Evolutionary conservation across 2,329 filamentous ascomycete species (phyloP).

Genomic region (Colletotrichum musae): DNA sequence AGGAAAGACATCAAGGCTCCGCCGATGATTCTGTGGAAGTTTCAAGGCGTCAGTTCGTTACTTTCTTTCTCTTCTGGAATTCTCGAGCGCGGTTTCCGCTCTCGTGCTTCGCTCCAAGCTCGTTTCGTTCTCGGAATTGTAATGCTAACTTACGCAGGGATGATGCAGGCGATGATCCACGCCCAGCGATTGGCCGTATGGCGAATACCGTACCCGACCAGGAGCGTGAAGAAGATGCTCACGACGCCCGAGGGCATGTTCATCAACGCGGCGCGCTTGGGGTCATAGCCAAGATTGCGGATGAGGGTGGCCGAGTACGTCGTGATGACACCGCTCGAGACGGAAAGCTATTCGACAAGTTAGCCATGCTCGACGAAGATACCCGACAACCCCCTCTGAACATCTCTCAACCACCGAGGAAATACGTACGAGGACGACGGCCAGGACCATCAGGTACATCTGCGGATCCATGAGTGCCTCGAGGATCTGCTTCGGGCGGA

Average conservation of each 20-base stretch:
- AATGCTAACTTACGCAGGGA: conserved; percentile 57
- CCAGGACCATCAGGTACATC: conserved; percentile 63
- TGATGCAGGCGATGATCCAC: conserved; percentile 63
- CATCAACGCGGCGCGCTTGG: conserved; percentile 64
- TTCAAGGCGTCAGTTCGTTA: neutral
- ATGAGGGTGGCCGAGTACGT: conserved; percentile 70
- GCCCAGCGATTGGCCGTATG: conserved; percentile 64
- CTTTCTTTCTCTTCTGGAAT: neutral
- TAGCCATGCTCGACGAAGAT: neutral
- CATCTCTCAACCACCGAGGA: no score
- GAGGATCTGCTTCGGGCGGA: conserved; percentile 65
- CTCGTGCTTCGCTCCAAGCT: no score
- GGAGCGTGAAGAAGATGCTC: conserved; percentile 66
- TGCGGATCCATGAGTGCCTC: conserved; percentile 68
- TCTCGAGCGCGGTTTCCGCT: neutral
- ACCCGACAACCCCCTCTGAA: neutral
- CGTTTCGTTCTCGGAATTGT: no score
- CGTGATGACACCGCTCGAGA: conserved; percentile 68
- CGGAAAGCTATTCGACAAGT: conserved; percentile 53
- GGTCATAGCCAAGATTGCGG: conserved; percentile 59
- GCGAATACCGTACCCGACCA: conserved; percentile 64
- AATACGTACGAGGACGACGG: conserved; percentile 61
- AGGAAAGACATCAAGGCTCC: conserved; percentile 69
- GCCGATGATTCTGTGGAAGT: conserved; percentile 57
- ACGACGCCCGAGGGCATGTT: conserved; percentile 69